Evolutionary conservation across 495 filamentous ascomycete genomes (phyloP).

Genomic region (Hypoxylon fuscum): DNA sequence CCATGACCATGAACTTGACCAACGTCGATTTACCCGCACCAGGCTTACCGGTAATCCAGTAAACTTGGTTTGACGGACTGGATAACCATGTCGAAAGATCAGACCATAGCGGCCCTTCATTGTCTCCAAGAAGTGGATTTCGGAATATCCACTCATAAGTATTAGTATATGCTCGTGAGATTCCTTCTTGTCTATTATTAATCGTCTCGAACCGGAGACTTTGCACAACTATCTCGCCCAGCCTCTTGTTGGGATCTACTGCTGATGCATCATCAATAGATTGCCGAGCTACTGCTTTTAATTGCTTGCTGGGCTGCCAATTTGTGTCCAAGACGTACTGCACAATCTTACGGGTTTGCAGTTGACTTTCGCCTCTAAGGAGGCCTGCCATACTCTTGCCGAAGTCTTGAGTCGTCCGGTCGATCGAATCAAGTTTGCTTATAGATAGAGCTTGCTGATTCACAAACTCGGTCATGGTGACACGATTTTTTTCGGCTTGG

Average conservation of each 20-base stretch:
- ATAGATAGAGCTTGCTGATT: neutral
- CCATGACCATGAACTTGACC: slow-evolving; percentile 38
- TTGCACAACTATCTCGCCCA: neutral
- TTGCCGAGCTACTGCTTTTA: neutral
- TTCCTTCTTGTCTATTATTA: neutral
- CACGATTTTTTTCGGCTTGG: neutral
- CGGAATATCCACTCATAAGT: slow-evolving; percentile 5
- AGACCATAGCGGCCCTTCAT: neutral
- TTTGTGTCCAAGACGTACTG: neutral
- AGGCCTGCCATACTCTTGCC: neutral
- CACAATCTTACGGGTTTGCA: neutral
- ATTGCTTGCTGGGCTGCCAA: neutral
- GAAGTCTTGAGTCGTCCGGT: neutral
- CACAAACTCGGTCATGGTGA: neutral
- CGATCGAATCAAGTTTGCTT: neutral
- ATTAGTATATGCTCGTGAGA: neutral
- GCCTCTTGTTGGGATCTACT: neutral
- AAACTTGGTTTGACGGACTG: neutral
- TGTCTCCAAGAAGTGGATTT: neutral
- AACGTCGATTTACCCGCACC: slow-evolving; percentile 7
- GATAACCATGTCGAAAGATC: neutral
- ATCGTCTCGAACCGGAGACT: neutral
- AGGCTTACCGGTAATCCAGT: slow-evolving; percentile 5
- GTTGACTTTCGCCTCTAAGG: neutral
- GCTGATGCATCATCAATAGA: neutral